Conservation (phyloP, 176 grass and related monocot species). For the Oryza coarctata region DNA sequence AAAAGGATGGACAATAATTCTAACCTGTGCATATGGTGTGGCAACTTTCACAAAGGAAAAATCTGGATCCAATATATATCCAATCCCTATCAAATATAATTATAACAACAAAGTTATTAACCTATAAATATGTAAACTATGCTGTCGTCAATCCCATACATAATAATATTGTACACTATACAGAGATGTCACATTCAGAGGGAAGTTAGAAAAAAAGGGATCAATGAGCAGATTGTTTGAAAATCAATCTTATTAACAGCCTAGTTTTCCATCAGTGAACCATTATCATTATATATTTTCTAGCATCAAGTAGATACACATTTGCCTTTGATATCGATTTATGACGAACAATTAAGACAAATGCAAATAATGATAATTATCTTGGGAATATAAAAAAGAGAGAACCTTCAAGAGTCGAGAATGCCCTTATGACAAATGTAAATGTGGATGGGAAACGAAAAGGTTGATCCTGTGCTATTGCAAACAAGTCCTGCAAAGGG, state of each 20-base stretch:
- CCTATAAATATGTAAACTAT: neutral
- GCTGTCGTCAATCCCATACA: neutral
- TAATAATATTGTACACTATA: slow-evolving; percentile 5
- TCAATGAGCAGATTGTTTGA: neutral
- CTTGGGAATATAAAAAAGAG: neutral
- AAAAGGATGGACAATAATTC: neutral
- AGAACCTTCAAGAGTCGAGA: slow-evolving; percentile 94
- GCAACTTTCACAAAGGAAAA: slow-evolving; percentile 96
- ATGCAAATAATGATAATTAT: slow-evolving; percentile 9
- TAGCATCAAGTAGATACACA: neutral
- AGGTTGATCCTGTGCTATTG: slow-evolving; percentile 94
- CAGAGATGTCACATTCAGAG: neutral
- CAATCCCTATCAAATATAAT: slow-evolving; percentile 64
- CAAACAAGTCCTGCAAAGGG: slow-evolving; percentile 86
- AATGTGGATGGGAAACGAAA: slow-evolving; percentile 97
- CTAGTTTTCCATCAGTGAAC: slow-evolving; percentile 9
- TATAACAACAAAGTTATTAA: slow-evolving; percentile 20
- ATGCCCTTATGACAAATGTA: slow-evolving; percentile 94
- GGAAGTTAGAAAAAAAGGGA: neutral
- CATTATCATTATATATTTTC: neutral
- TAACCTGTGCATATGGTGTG: slow-evolving; percentile 90
- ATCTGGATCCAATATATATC: slow-evolving; percentile 86
- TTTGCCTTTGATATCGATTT: slow-evolving; percentile 6
- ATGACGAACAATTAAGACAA: neutral
- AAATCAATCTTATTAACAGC: neutral